Percentiles rank a stretch among this genome's conserved stretches.
Evolutionary conservation across 2,329 filamentous ascomycete species (phyloP).

Genomic region (Exserohilum rostratum): DNA sequence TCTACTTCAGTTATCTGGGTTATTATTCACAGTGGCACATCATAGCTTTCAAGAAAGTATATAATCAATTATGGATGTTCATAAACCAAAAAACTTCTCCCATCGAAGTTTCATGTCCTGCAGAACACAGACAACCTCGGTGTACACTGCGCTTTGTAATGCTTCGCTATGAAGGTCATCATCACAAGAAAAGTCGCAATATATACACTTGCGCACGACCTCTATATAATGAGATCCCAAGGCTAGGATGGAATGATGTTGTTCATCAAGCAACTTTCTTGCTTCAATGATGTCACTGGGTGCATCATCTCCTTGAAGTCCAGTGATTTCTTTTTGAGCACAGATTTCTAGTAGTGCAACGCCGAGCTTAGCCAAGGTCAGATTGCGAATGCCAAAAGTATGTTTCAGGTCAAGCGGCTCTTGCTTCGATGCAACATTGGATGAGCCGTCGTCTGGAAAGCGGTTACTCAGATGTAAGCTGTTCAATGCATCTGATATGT

Average conservation of each 20-base stretch:
- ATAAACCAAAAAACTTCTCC: not conserved
- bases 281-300: not conserved
- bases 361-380: not conserved
- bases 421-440: not conserved
- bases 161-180: not conserved
- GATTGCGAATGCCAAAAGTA: not conserved
- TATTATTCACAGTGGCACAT: no score
- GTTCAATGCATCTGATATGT: not conserved
- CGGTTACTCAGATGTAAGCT: not conserved
- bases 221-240: not conserved
- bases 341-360: not conserved
- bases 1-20: no score
- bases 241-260: not conserved
- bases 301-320: not conserved
- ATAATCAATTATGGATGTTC: no score
- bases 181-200: not conserved
- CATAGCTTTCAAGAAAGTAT: no score
- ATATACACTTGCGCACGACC: not conserved
- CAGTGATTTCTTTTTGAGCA: not conserved
- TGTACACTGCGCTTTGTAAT: not conserved
- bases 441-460: not conserved
- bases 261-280: not conserved
- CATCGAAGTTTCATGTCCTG: not conserved
- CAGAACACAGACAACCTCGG: constrained; percentile 1
- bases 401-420: not conserved